Conservation (phyloP, 2,329 filamentous ascomycete species). For the Xylariaceae sp. region DNA sequence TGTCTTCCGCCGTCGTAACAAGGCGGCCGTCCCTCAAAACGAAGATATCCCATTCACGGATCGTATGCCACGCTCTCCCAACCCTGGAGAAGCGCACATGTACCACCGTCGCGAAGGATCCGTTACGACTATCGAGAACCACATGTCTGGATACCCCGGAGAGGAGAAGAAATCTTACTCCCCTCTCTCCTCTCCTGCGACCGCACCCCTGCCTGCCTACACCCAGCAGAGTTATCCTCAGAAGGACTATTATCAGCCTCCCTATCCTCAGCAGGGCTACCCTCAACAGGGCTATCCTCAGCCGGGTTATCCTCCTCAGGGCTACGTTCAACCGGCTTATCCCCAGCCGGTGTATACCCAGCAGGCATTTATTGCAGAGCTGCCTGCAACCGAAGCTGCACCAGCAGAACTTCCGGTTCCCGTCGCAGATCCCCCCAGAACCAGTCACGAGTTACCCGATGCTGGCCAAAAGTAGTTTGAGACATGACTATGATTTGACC, state of each 20-base stretch:
- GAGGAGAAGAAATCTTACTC: constrained; percentile 7
- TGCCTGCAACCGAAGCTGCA: constrained; percentile 14
- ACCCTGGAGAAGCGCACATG: background rate
- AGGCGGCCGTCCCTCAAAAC: constrained; percentile 3
- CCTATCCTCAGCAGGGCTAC: too few relatives aligned
- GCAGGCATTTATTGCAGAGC: constrained; percentile 19
- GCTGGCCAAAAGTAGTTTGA: background rate
- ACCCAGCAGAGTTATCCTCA: too few relatives aligned
- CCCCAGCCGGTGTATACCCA: constrained; percentile 12
- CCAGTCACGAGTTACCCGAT: background rate
- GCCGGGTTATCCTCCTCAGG: too few relatives aligned
- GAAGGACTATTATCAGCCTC: too few relatives aligned
- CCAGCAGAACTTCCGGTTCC: constrained; percentile 16
- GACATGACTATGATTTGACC: background rate
- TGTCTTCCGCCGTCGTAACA: constrained; percentile 28
- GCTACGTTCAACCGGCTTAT: too few relatives aligned
- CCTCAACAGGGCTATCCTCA: too few relatives aligned
- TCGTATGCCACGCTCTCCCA: background rate
- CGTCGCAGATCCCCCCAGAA: constrained; percentile 1
- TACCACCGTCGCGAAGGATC: constrained; percentile 20
- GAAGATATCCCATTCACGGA: background rate
- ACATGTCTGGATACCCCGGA: constrained; percentile 13
- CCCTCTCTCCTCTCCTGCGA: background rate
- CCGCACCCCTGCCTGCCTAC: background rate
- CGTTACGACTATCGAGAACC: constrained; percentile 24